A percentile compares a stretch with the other conserved stretches of the same genome.
Evolutionary conservation across 441 rosid species (phyloP).

Genomic region (Croton laevigatus): DNA sequence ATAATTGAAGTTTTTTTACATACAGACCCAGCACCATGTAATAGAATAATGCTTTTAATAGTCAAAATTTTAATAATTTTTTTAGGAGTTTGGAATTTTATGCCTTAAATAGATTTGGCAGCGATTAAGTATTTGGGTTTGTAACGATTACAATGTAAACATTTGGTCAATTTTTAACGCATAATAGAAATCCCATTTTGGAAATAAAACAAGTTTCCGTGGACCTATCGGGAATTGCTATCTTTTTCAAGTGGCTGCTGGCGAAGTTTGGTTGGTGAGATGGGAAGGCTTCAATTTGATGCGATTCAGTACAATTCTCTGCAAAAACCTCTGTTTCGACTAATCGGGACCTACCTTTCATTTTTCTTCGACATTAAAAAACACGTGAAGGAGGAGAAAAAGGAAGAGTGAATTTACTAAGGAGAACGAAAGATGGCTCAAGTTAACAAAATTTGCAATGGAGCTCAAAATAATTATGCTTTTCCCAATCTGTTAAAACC

Average conservation of each 20-base stretch:
- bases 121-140: no score
- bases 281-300: conserved; percentile 1
- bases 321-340: neutral
- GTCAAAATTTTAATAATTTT: no score
- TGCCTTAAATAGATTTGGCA: no score
- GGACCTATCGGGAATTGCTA: neutral
- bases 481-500: conserved; percentile 32
- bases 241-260: neutral
- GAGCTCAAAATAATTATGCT: conserved; percentile 32
- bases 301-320: neutral
- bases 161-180: no score
- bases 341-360: neutral
- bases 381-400: neutral
- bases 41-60: neutral
- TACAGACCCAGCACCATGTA: neutral
- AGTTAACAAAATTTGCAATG: conserved; percentile 43
- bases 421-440: conserved; percentile 50
- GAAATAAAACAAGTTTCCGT: neutral
- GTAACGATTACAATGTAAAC: no score
- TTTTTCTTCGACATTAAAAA: neutral
- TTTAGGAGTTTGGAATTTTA: no score
- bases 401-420: neutral
- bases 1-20: neutral
- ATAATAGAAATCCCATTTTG: neutral
- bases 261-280: conserved; percentile 12